A percentile compares a stretch with the other conserved stretches of the same genome.
Conservation (phyloP, 129 eudicot genomes). For the Gnaphalium uliginosum region DNA sequence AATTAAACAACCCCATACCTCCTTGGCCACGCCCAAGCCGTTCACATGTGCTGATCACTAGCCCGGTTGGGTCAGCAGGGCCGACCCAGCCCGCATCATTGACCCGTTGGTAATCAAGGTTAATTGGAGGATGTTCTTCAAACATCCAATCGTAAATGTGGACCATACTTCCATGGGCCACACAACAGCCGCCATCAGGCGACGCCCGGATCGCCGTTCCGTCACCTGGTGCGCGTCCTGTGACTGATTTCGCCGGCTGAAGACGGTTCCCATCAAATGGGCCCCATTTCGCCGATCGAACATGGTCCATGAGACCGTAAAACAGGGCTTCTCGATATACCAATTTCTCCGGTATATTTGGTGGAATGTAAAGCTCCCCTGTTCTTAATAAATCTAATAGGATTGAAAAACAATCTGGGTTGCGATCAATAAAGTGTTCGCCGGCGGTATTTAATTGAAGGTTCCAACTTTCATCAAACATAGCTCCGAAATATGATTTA, state of each 20-base stretch:
- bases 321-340: constrained; percentile 75
- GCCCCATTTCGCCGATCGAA: constrained; percentile 84
- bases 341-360: constrained; percentile 61
- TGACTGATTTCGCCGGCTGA: constrained; percentile 47
- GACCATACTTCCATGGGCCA: constrained; percentile 92
- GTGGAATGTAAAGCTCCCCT: constrained; percentile 68
- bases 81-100: constrained; percentile 90
- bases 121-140: constrained; percentile 75
- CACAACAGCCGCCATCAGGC: constrained; percentile 95
- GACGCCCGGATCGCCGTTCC: constrained; percentile 88
- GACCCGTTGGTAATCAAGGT: constrained; percentile 84
- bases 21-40: constrained; percentile 80
- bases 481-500: constrained; percentile 78
- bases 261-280: constrained; percentile 83
- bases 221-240: constrained; percentile 83
- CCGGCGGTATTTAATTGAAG: constrained; percentile 39
- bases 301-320: constrained; percentile 72
- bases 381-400: constrained; percentile 85
- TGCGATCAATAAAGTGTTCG: constrained; percentile 81
- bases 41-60: constrained; percentile 81
- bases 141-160: constrained; percentile 96
- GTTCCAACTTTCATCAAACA: constrained; percentile 88
- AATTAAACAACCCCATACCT: constrained; percentile 81
- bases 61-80: constrained; percentile 52
- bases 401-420: constrained; percentile 80